These are phyloP conservation scores for Aspergillus spinulosporus DNA, from an alignment of 2,329 filamentous ascomycete genomes.

Conservation along the genomic window DNA sequence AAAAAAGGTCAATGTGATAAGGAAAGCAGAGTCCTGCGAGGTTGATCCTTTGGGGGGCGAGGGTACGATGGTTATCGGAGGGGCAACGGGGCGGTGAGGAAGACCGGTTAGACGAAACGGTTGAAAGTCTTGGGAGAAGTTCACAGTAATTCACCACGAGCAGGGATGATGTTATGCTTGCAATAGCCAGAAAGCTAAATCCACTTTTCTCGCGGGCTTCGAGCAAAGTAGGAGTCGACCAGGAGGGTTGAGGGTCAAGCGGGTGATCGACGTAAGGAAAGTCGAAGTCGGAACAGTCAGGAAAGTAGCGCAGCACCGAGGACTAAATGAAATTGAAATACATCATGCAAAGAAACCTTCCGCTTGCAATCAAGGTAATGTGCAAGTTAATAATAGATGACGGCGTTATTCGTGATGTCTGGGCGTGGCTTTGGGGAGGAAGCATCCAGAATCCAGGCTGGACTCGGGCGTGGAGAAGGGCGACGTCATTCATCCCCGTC, in stretches of 20 bases:
- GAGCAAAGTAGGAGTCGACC: background rate
- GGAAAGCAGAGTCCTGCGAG: background rate
- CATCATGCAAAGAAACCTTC: background rate
- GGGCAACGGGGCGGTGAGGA: conserved; percentile 9
- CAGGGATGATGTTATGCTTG: conserved; percentile 11
- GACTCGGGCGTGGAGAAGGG: background rate
- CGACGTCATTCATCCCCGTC: background rate
- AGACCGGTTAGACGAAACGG: conserved; percentile 9
- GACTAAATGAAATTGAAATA: background rate
- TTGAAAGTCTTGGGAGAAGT: background rate
- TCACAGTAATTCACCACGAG: background rate
- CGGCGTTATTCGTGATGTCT: background rate
- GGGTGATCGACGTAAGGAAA: conserved; percentile 3
- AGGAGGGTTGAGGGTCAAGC: background rate
- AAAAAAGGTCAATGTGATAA: background rate
- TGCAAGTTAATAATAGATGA: background rate
- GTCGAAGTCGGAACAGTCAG: background rate
- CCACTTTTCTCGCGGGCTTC: conserved; percentile 2
- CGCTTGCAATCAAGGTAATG: background rate
- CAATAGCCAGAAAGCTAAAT: background rate
- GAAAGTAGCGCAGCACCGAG: background rate
- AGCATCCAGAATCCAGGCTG: background rate
- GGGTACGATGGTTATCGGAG: conserved; percentile 9
- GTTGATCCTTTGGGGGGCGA: background rate
- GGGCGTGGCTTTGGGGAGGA: background rate